These are phyloP conservation scores for Colletotrichum plurivorum DNA, from an alignment of 2,329 filamentous ascomycete genomes.

Conservation along the genomic window DNA sequence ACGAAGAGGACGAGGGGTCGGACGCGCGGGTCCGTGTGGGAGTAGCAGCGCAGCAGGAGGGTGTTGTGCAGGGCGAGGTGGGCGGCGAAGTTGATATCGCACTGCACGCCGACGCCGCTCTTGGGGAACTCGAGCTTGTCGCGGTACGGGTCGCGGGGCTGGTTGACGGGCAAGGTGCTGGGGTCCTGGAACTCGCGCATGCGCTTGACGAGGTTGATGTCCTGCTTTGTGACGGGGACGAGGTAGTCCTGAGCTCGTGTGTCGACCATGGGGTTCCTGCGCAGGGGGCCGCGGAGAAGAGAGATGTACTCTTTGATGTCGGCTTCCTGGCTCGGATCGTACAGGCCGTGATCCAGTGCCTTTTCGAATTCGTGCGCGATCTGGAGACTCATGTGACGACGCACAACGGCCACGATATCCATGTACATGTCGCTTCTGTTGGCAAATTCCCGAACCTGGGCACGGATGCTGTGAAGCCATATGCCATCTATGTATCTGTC, in stretches of 20 bases:
- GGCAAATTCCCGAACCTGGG: slow-evolving; percentile 33
- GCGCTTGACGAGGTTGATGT: slow-evolving; percentile 53
- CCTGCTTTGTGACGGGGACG: slow-evolving; percentile 54
- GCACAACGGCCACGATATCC: slow-evolving; percentile 58
- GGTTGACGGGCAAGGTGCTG: slow-evolving; percentile 63
- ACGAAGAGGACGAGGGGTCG: slow-evolving; percentile 85
- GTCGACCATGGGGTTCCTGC: slow-evolving; percentile 41
- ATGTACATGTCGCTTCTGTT: slow-evolving; percentile 39
- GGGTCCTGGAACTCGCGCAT: slow-evolving; percentile 65
- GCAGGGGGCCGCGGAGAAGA: slow-evolving; percentile 60
- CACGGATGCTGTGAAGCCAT: slow-evolving; percentile 59
- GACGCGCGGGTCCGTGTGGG: slow-evolving; percentile 82
- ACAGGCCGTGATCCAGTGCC: slow-evolving; percentile 64
- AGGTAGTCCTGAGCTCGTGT: slow-evolving; percentile 44
- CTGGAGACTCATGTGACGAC: slow-evolving; percentile 69
- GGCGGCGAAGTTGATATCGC: slow-evolving; percentile 93
- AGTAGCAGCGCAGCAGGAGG: slow-evolving; percentile 85
- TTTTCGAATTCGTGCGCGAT: slow-evolving; percentile 69
- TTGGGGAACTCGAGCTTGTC: slow-evolving; percentile 84
- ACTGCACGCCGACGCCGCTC: slow-evolving; percentile 83
- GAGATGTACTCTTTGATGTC: slow-evolving; percentile 65
- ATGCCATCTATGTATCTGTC: slow-evolving; percentile 69
- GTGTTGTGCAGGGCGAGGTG: slow-evolving; percentile 89
- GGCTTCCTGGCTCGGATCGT: slow-evolving; percentile 51
- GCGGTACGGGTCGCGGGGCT: slow-evolving; percentile 67